Evolutionary conservation across 495 filamentous ascomycete genomes (phyloP).

Genomic region (Jackrogersella multiformis): DNA sequence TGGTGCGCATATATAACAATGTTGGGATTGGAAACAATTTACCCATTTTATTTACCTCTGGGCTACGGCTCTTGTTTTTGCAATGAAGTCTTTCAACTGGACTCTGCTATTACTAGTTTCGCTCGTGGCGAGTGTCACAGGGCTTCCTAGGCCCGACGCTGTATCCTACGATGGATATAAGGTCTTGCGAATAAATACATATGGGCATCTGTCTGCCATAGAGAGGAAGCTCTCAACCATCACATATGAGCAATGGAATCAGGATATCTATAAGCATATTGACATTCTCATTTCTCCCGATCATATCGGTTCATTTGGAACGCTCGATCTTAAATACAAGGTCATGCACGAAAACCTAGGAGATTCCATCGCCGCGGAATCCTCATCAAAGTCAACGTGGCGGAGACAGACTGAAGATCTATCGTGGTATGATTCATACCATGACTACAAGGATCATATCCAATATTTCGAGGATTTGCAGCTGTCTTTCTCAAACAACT

Average conservation of each 20-base stretch:
- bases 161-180: conserved; percentile 53
- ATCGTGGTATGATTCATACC: conserved; percentile 59
- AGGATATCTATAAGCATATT: conserved; percentile 41
- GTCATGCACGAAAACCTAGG: conserved; percentile 58
- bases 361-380: conserved; percentile 52
- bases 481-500: conserved; percentile 51
- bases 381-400: background rate
- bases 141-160: background rate
- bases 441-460: conserved; percentile 57
- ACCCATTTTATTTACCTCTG: background rate
- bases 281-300: conserved; percentile 53
- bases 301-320: conserved; percentile 47
- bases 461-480: conserved; percentile 54
- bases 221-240: conserved; percentile 44
- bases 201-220: conserved; percentile 32
- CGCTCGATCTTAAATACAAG: conserved; percentile 45
- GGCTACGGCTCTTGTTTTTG: background rate
- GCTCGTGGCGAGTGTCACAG: conserved; percentile 6
- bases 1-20: background rate
- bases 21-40: background rate
- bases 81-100: conserved; percentile 4
- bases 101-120: background rate
- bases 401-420: conserved; percentile 30
- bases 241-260: conserved; percentile 43
- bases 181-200: conserved; percentile 48